These are phyloP conservation scores for Sarocladiaceae sp. DNA, from an alignment of 2,329 filamentous ascomycete genomes.

Conservation along the genomic window DNA sequence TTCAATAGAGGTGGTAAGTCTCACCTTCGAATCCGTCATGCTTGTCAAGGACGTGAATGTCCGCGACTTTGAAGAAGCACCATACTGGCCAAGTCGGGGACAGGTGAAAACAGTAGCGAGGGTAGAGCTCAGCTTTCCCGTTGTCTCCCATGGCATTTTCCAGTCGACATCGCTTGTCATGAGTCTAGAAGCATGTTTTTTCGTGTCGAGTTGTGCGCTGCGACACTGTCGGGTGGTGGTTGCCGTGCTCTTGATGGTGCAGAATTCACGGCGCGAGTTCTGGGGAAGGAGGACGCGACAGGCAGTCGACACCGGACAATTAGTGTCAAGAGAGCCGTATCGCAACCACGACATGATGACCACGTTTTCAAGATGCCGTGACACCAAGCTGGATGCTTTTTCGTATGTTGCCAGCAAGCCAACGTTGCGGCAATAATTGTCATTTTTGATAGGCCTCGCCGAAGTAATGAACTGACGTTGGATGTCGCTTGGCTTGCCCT, in stretches of 20 bases:
- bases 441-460: too few species aligned
- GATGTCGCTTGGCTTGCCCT: too few species aligned
- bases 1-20: conserved; percentile 11
- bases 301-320: too few species aligned
- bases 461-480: too few species aligned
- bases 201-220: neutral
- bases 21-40: conserved; percentile 51
- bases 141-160: conserved; percentile 48
- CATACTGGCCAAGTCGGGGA: conserved; percentile 57
- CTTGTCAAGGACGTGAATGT: conserved; percentile 44
- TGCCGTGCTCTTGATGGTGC: neutral
- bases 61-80: conserved; percentile 50
- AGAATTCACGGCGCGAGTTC: conserved; percentile 4
- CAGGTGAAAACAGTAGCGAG: conserved; percentile 59
- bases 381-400: too few species aligned
- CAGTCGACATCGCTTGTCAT: neutral
- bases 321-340: too few species aligned
- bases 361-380: too few species aligned
- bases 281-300: conserved; percentile 3
- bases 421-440: neutral
- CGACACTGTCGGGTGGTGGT: neutral
- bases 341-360: too few species aligned
- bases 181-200: too few species aligned
- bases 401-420: too few species aligned
- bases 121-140: conserved; percentile 39